Evolutionary conservation across 139 green algal species (phyloP), one percentile per base, ranked within the genome.

Genomic region (Trebouxia sp.): DNA sequence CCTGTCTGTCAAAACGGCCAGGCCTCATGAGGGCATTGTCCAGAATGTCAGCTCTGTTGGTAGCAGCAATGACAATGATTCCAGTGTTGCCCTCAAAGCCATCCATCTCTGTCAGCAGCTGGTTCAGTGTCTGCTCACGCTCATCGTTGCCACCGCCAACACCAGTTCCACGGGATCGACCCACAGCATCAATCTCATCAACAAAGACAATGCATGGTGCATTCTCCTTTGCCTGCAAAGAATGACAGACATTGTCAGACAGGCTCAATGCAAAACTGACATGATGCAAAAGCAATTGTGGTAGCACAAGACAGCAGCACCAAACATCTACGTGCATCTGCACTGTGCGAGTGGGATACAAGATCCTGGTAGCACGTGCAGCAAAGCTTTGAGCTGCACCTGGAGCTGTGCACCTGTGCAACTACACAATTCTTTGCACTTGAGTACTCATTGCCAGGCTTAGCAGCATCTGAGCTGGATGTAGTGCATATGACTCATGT

Each of bases 151-250:
- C 95, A 65, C 96, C 96, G 53, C 96, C 96, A 80, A 99, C 91
- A 69, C 96, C 87, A 55, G 96, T 95, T 47, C 96, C 96, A 75
- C 96, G 92, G 70, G 96, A 94, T 62, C 96, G 92, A 80, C 96
- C 96, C 5, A 99, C 96, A 48, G 96, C 96, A 87, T 99, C 96
- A 81, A 99, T 99, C 90, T 99, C 96, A 89, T 99, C 96, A 47
- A 99, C 96, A 88, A 99, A 99, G 62, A 99, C 88, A 83, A 99
- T 99, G 94, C 96, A 99, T 11, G 96, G 96, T 0, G 96, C 96
- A 86, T 99, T 99, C 85, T 97, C 91, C 90, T 99, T 99, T 51
- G 96, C 96, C 85, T 91, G 83, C 28, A 76, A 42, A 67, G 6
- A 7, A 48, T 43, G 15, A 30, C 14, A 28, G 5, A n/a, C 35